Conservation (phyloP, 441 rosid species). For the Melastoma candidum region DNA sequence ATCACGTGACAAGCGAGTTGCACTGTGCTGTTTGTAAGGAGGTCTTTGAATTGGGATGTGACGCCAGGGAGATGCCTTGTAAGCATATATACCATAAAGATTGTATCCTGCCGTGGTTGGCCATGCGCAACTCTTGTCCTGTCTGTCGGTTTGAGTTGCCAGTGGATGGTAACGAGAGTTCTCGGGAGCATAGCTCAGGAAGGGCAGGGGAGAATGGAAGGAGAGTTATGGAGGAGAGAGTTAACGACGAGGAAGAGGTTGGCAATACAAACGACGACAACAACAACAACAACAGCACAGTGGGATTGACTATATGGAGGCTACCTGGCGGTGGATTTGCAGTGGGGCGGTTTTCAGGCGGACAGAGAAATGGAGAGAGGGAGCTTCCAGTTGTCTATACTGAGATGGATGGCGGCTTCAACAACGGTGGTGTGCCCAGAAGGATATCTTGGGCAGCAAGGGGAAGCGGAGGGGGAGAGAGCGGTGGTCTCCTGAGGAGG, state of each 20-base stretch:
- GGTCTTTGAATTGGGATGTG: constrained; percentile 41
- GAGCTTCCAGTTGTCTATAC: constrained; percentile 79
- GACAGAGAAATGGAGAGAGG: constrained; percentile 50
- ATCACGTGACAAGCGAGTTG: constrained; percentile 35
- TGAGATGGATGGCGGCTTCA: constrained; percentile 78
- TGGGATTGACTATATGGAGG: constrained; percentile 82
- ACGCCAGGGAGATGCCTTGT: constrained; percentile 84
- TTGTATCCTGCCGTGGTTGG: constrained; percentile 86
- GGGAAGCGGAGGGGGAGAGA: constrained; percentile 37
- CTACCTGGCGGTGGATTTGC: constrained; percentile 91
- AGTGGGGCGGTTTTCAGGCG: constrained; percentile 77
- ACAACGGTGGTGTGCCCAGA: constrained; percentile 52
- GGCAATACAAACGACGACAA: no score
- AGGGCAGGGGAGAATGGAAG: constrained; percentile 18
- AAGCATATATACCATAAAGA: constrained; percentile 74
- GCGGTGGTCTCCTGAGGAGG: constrained; percentile 35
- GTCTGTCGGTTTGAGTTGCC: constrained; percentile 92
- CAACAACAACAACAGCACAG: constrained; percentile 19
- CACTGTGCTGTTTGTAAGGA: constrained; percentile 91
- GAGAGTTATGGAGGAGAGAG: constrained; percentile 14
- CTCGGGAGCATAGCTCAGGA: constrained; percentile 5
- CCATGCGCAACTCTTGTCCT: constrained; percentile 72
- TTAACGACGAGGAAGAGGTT: no score
- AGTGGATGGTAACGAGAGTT: constrained; percentile 18
- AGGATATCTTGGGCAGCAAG: constrained; percentile 54